Evolutionary conservation across 2,329 filamentous ascomycete genomes (phyloP).

Genomic region (Fusarium globosum): DNA sequence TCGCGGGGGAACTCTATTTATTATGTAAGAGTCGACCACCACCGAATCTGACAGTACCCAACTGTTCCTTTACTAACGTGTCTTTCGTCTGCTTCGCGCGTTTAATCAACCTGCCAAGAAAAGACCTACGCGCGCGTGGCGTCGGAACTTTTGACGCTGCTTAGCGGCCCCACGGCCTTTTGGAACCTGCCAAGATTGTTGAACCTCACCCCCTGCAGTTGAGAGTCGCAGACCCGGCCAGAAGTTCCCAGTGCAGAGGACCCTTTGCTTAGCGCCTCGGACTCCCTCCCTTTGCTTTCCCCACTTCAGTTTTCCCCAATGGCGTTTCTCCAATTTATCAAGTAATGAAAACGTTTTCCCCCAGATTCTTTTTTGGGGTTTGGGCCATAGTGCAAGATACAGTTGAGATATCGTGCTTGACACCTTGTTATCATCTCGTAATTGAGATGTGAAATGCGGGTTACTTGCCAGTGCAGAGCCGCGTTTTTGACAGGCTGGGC

Average conservation of each 20-base stretch:
- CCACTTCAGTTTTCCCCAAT: neutral
- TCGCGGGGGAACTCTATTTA: slow-evolving; percentile 12
- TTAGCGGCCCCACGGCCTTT: slow-evolving; percentile 31
- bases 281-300: neutral
- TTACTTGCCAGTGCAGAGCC: slow-evolving; percentile 11
- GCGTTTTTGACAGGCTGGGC: neutral
- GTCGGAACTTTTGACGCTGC: slow-evolving; percentile 31
- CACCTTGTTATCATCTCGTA: slow-evolving; percentile 14
- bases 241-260: slow-evolving; percentile 21
- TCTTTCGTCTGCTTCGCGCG: neutral
- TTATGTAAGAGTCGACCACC: slow-evolving; percentile 9
- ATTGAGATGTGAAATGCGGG: neutral
- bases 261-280: slow-evolving; percentile 37
- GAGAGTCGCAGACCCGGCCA: slow-evolving; percentile 2
- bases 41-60: neutral
- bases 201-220: slow-evolving; percentile 4
- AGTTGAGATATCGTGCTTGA: slow-evolving; percentile 22
- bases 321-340: slow-evolving; percentile 1
- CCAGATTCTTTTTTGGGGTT: slow-evolving; percentile 19
- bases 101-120: slow-evolving; percentile 9
- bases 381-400: slow-evolving; percentile 14
- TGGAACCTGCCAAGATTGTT: slow-evolving; percentile 15
- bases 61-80: neutral
- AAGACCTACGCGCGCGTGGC: slow-evolving; percentile 15
- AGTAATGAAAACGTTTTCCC: slow-evolving; percentile 30